A percentile compares a stretch with the other conserved stretches of the same genome.
Conservation (phyloP, 495 filamentous ascomycete genomes). For the Penicillium flavigenum region DNA sequence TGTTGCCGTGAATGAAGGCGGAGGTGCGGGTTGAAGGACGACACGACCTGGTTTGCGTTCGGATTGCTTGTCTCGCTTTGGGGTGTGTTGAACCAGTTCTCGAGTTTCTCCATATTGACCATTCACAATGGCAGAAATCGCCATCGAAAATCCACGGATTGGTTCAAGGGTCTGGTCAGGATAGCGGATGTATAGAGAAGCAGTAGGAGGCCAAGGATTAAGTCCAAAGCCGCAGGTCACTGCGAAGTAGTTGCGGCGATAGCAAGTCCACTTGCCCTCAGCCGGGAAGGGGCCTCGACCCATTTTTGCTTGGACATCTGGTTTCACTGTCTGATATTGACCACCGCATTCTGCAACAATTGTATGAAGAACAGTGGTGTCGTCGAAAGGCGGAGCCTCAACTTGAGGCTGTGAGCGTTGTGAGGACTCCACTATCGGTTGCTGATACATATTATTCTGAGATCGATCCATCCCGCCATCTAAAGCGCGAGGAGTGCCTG, state of each 20-base stretch:
- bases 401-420: conserved; percentile 34
- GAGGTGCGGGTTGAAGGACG: conserved; percentile 64
- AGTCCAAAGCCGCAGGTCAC: conserved; percentile 80
- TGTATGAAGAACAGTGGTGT: conserved; percentile 56
- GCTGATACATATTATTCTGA: conserved; percentile 34
- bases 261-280: conserved; percentile 93
- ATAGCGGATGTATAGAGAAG: conserved; percentile 46
- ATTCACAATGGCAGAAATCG: conserved; percentile 82
- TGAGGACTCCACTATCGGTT: conserved; percentile 32
- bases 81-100: conserved; percentile 91
- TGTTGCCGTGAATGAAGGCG: conserved; percentile 42
- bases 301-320: conserved; percentile 80
- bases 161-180: conserved; percentile 54
- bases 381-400: conserved; percentile 55
- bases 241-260: conserved; percentile 91
- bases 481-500: conserved; percentile 36
- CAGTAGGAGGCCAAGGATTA: conserved; percentile 45
- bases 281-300: conserved; percentile 90
- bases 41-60: conserved; percentile 74
- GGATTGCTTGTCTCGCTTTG: conserved; percentile 91
- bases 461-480: conserved; percentile 38
- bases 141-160: conserved; percentile 73
- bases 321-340: conserved; percentile 55
- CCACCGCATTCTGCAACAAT: conserved; percentile 53
- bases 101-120: conserved; percentile 73